Evolutionary conservation across 208 protist genomes (phyloP), one percentile per base, ranked within the genome.

Genomic region (Phytomonas sp.): DNA sequence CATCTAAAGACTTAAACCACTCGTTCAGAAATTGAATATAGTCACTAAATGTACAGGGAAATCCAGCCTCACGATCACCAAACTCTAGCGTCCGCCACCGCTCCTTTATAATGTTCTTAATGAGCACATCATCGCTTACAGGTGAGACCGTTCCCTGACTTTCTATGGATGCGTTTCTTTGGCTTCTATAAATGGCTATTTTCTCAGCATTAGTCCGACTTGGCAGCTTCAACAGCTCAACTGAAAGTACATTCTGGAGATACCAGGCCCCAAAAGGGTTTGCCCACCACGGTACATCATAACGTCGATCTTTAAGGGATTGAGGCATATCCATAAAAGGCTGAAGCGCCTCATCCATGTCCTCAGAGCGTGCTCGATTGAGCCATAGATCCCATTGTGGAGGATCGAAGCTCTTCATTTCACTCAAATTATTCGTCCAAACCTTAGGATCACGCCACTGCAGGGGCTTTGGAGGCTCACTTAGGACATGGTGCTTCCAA

Each of bases 11-110:
- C 71, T 95, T 95, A 80, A 97, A 97, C 90, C 92, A 97, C 74
- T 97, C 92, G 74, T 97, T 97, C 46, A 97, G 79, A 67, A 97
- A 97, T 71, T 96, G 92, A 67, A 97, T 95, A 74, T 97, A 97
- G 68, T 97, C 92, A 68, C 88, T 91, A 80, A 93, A 97, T 28
- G 90, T 91, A 72, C 92, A 97, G 56, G 90, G 88, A 68, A 91
- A 94, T 5, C 92, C 92, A 31, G 85, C 81, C 62, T 89, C 82
- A 36, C 84, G 86, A 72, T 97, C 92, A 67, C 92, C 92, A 81
- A 97, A 97, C 78, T 97, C 88, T 5, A 97, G 81, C 26, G 90
- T 94, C 60, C 87, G 82, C 90, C 92, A 97, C 37, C 92, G 87
- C 74, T 94, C 88, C 73, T 90, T 90, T 17, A 97, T 85, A 34